Percentiles rank a stretch among this genome's conserved stretches.
Conservation (phyloP, 164 flowering plant species). For the Hamamelis virginiana region DNA sequence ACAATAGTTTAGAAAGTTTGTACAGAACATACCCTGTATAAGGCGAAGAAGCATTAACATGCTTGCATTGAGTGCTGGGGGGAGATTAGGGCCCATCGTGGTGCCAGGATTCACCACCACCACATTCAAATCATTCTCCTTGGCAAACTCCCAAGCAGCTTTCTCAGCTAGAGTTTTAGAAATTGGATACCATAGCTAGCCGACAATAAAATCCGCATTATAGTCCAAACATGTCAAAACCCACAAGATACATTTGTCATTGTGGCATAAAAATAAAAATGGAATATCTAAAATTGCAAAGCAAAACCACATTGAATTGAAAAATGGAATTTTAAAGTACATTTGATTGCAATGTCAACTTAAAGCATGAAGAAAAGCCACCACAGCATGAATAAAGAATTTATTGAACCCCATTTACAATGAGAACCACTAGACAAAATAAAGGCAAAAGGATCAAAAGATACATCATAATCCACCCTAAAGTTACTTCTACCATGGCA, state of each 20-base stretch:
- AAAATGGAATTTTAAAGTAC: no score
- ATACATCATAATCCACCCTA: no score
- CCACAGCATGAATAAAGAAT: no score
- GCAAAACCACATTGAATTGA: no score
- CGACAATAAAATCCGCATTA: background rate
- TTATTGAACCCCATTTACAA: no score
- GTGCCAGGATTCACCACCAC: slow-evolving; percentile 88
- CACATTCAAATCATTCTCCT: slow-evolving; percentile 68
- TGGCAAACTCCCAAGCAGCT: slow-evolving; percentile 84
- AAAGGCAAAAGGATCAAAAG: no score
- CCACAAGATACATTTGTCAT: background rate
- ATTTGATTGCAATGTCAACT: no score
- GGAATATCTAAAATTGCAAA: no score
- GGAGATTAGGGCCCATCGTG: slow-evolving; percentile 84
- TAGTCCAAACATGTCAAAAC: background rate
- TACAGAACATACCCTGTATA: slow-evolving; percentile 53
- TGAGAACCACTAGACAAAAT: no score
- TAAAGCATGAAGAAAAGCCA: no score
- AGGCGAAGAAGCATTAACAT: slow-evolving; percentile 76
- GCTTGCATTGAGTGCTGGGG: slow-evolving; percentile 78
- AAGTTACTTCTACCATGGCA: no score
- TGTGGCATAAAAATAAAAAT: background rate
- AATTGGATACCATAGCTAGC: slow-evolving; percentile 80
- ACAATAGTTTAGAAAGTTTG: background rate
- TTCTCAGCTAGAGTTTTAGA: slow-evolving; percentile 90